These are phyloP conservation scores for Caloboletus firmus DNA, from an alignment of 1,284 basidiomycete genomes.

Conservation along the genomic window DNA sequence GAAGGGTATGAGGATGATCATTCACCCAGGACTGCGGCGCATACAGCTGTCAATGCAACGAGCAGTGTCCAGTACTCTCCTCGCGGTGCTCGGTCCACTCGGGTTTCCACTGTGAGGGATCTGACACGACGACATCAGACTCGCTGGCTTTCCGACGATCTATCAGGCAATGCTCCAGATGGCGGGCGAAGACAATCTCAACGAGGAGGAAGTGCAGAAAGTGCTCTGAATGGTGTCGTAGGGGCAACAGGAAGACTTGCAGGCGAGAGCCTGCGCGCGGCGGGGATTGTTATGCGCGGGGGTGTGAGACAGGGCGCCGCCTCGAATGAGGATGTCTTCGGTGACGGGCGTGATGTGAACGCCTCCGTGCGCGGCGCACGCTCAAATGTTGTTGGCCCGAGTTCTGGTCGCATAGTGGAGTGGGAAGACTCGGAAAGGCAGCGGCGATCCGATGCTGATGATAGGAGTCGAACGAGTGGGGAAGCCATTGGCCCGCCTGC, in stretches of 20 bases:
- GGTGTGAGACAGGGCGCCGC: constrained; percentile 15
- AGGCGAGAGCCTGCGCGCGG: constrained; percentile 69
- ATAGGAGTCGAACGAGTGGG: constrained; percentile 21
- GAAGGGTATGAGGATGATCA: constrained; percentile 19
- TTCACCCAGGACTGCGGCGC: constrained; percentile 21
- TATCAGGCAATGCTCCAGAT: constrained; percentile 26
- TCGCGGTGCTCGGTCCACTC: constrained; percentile 35
- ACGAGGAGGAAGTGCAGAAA: constrained; percentile 68
- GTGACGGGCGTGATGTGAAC: constrained; percentile 15
- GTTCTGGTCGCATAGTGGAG: constrained; percentile 17
- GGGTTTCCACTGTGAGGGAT: constrained; percentile 48
- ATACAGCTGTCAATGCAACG: constrained; percentile 22
- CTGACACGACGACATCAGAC: constrained; percentile 49
- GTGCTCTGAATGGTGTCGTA: constrained; percentile 42
- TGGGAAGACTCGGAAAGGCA: constrained; percentile 29
- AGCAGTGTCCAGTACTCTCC: constrained; percentile 29
- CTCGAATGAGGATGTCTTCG: constrained; percentile 44
- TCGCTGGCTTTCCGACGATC: constrained; percentile 50
- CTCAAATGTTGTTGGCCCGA: constrained; percentile 9
- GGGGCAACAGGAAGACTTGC: constrained; percentile 54
- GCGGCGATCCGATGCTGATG: constrained; percentile 13
- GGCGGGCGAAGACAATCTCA: constrained; percentile 47
- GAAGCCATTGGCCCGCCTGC: constrained; percentile 21
- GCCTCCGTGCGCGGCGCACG: constrained; percentile 18
- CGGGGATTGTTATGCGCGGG: constrained; percentile 54